Conservation (phyloP, 805 yeast species). For the Yamadazyma ubonensis region DNA sequence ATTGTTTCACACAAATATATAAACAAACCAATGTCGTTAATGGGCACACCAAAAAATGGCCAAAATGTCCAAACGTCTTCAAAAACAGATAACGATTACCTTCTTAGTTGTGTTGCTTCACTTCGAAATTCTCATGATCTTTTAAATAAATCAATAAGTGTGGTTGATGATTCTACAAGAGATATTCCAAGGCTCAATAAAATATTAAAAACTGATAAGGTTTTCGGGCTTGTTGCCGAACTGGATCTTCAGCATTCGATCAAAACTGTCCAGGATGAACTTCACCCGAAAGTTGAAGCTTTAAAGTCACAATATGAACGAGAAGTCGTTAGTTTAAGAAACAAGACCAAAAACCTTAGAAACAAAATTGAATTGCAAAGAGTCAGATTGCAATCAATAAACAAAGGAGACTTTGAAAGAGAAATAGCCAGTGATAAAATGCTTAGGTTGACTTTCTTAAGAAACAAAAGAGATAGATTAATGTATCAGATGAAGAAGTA, state of each 20-base stretch:
- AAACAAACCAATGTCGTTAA: neutral
- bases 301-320: conserved; percentile 30
- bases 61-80: no score
- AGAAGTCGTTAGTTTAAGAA: conserved; percentile 32
- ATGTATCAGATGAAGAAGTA: conserved; percentile 34
- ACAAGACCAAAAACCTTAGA: conserved; percentile 30
- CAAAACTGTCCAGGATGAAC: conserved; percentile 31
- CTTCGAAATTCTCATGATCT: conserved; percentile 34
- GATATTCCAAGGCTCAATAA: conserved; percentile 41
- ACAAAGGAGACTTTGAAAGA: conserved; percentile 3
- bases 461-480: conserved; percentile 45
- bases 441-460: conserved; percentile 37
- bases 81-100: conserved; percentile 3
- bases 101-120: conserved; percentile 29
- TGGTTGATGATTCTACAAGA: conserved; percentile 34
- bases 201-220: conserved; percentile 44
- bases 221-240: conserved; percentile 53
- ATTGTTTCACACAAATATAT: neutral
- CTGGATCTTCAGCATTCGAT: conserved; percentile 44
- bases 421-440: conserved; percentile 32
- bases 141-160: conserved; percentile 30
- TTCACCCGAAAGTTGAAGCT: conserved; percentile 42
- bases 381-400: conserved; percentile 30
- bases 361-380: conserved; percentile 42
- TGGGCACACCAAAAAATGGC: conserved; percentile 2